These are phyloP conservation scores for Mucor racemosus DNA, from an alignment of 371 early-diverging fungal species.

Conservation along the genomic window DNA sequence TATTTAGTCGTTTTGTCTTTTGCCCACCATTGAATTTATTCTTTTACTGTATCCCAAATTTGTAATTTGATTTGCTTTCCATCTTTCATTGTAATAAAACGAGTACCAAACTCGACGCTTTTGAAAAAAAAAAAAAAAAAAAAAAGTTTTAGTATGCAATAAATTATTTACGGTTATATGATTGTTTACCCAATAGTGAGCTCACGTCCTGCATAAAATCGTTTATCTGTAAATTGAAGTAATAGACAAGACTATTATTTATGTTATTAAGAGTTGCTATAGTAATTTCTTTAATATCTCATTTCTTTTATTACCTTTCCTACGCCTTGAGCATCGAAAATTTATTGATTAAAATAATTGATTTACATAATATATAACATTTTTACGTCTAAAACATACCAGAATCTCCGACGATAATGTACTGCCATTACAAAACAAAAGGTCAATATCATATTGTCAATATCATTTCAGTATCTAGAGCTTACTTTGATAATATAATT, in stretches of 20 bases:
- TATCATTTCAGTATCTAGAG: neutral
- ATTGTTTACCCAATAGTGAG: conserved; percentile 75
- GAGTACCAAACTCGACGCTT: conserved; percentile 84
- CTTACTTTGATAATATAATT: conserved; percentile 54
- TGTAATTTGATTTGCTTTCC: conserved; percentile 92
- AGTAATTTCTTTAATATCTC: neutral
- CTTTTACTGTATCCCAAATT: conserved; percentile 97
- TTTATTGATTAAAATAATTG: neutral
- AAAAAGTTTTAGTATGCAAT: neutral
- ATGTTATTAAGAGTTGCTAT: conserved; percentile 3
- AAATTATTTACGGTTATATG: neutral
- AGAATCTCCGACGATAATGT: conserved; percentile 55
- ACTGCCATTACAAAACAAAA: conserved; percentile 22
- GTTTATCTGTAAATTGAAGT: conserved; percentile 83
- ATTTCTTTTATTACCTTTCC: conserved; percentile 62
- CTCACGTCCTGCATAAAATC: conserved; percentile 83
- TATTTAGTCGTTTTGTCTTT: conserved; percentile 50
- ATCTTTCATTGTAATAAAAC: conserved; percentile 72
- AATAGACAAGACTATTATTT: conserved; percentile 73
- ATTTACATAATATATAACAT: conserved; percentile 4
- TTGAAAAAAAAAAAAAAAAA: neutral
- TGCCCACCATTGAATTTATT: neutral
- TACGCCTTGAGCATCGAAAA: conserved; percentile 56
- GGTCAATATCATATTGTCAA: neutral
- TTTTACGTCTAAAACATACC: conserved; percentile 25